These are phyloP conservation scores for Globisporangium cylindrosporum DNA, from an alignment of 352 stramenopile species.

Conservation along the genomic window DNA sequence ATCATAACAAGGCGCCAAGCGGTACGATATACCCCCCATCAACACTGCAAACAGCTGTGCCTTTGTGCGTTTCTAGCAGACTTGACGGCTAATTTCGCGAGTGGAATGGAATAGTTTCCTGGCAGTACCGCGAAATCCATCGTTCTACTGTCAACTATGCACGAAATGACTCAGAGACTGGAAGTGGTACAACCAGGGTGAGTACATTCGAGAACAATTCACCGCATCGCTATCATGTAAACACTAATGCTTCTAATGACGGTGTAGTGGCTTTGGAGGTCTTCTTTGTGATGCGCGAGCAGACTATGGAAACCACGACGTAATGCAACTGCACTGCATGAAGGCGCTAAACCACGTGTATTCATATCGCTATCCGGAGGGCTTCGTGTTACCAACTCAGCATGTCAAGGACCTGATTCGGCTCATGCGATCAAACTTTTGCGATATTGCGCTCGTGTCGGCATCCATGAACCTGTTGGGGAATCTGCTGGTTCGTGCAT, in stretches of 20 bases:
- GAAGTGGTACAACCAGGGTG: background rate
- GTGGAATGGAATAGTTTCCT: background rate
- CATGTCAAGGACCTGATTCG: constrained; percentile 25
- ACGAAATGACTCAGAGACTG: constrained; percentile 2
- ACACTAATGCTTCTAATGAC: background rate
- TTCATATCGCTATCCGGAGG: background rate
- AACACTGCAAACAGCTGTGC: background rate
- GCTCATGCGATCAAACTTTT: constrained; percentile 24
- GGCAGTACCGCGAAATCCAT: constrained; percentile 2
- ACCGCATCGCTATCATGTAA: background rate
- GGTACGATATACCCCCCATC: background rate
- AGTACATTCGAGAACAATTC: background rate
- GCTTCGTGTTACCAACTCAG: constrained; percentile 17
- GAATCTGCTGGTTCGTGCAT: constrained; percentile 9
- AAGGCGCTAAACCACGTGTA: constrained; percentile 7
- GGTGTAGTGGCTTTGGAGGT: background rate
- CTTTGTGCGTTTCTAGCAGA: background rate
- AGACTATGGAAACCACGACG: background rate
- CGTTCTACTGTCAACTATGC: constrained; percentile 4
- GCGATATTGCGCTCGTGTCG: constrained; percentile 15
- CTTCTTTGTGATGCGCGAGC: constrained; percentile 1
- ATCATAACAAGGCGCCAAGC: constrained; percentile 3
- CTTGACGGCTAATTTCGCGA: background rate
- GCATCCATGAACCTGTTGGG: constrained; percentile 22
- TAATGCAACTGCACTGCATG: constrained; percentile 8